Evolutionary conservation across 1,139 yeast genomes (phyloP), one percentile per base, ranked within the genome.

Genomic region (Debaryomyces sp.): DNA sequence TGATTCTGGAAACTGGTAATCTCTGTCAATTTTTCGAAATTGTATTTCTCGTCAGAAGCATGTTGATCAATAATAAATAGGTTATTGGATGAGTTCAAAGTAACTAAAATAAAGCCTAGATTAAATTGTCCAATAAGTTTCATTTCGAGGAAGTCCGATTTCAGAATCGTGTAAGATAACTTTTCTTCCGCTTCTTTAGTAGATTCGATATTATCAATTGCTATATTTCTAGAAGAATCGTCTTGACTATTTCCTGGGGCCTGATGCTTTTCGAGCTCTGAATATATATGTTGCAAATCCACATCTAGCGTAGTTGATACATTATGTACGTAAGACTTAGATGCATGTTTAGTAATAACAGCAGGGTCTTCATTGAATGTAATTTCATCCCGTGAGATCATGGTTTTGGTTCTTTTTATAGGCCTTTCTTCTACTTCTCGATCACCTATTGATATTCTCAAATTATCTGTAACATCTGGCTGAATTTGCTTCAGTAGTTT

Each of bases 21-120:
- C 38, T 57, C 57, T 9, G 75, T 76, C 17, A 90, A 69, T 46
- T 73, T 74, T 63, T 95, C 99, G 71, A 89, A 94, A 64, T 94
- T 94, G 68, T 61, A 89, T 60, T 91, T 94, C 62, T 94, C 99
- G 67, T 94, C 99, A 54, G 96, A 89, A 0, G 99, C 99, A 70
- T 94, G 99, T 66, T 94, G 99, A 64, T 94, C 99, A 43, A 94
- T 79, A 40, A 94, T 92, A 59, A 94, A 91, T 38, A 94, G 63
- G 61, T 89, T 90, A n/a, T 66, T 64, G 6, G 54, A 52, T 6
- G 59, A 56, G 13, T 58, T 57, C 27, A 66, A 57, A 1, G 82
- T 79, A 0, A 89, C 96, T 29, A 94, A 67, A 15, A 94, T 89
- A 60, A 94, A 94, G 0, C 99, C 99, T 24, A 88, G 68, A 61